Evolutionary conservation across 2,329 filamentous ascomycete genomes (phyloP).

Genomic region (Diaporthe australafricana): DNA sequence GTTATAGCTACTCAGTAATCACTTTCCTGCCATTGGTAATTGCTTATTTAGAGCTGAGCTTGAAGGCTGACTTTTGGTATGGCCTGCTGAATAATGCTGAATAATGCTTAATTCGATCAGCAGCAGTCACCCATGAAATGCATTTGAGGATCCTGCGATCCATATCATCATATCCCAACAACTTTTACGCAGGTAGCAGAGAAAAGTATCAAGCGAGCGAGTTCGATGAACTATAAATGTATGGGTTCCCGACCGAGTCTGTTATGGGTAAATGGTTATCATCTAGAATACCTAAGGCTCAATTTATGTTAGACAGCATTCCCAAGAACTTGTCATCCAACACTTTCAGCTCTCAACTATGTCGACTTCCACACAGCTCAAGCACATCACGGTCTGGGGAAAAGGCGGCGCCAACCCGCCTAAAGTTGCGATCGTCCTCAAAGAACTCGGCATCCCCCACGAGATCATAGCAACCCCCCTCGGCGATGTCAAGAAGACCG

Average conservation of each 20-base stretch:
- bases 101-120: background rate
- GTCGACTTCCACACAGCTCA: slow-evolving; percentile 39
- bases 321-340: background rate
- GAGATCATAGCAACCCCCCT: slow-evolving; percentile 41
- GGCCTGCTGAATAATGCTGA: slow-evolving; percentile 19
- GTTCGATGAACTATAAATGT: background rate
- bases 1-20: too few species aligned
- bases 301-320: too few species aligned
- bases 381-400: slow-evolving; percentile 46
- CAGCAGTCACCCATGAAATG: background rate
- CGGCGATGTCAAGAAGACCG: slow-evolving; percentile 19
- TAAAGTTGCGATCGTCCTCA: slow-evolving; percentile 46
- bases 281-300: too few species aligned
- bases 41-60: too few species aligned
- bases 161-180: background rate
- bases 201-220: background rate
- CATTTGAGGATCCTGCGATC: background rate
- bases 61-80: too few species aligned
- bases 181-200: background rate
- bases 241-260: too few species aligned
- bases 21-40: too few species aligned
- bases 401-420: slow-evolving; percentile 45
- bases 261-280: background rate
- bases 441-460: slow-evolving; percentile 47
- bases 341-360: background rate